A percentile compares a stretch with the other conserved stretches of the same genome.
Evolutionary conservation across 805 yeast species (phyloP).

Genomic region (Myxozyma melibiosi): DNA sequence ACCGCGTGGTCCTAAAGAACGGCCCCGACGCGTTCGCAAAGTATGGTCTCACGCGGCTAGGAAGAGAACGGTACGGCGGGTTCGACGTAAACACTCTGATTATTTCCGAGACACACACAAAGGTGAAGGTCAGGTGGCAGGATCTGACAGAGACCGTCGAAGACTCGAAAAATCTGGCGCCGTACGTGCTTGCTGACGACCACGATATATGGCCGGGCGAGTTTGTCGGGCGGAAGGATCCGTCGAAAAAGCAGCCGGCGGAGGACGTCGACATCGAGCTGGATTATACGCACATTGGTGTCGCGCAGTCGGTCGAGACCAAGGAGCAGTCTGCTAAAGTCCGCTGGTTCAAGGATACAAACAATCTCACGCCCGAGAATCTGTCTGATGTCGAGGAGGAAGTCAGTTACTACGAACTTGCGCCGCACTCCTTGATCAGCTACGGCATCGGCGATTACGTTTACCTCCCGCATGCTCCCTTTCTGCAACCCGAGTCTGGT

Average conservation of each 20-base stretch:
- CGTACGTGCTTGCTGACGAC: slow-evolving; percentile 29
- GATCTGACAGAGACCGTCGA: slow-evolving; percentile 17
- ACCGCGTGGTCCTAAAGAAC: slow-evolving; percentile 25
- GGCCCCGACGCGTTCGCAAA: slow-evolving; percentile 14
- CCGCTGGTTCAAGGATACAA: slow-evolving; percentile 28
- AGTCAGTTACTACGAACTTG: slow-evolving; percentile 31
- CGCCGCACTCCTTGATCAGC: slow-evolving; percentile 25
- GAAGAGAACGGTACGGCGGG: slow-evolving; percentile 29
- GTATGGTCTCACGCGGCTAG: slow-evolving; percentile 13
- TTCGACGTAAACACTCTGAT: slow-evolving; percentile 29
- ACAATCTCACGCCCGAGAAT: slow-evolving; percentile 21
- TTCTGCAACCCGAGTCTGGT: background rate
- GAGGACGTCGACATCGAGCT: slow-evolving; percentile 9
- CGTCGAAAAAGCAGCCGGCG: background rate
- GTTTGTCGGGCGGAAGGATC: slow-evolving; percentile 25
- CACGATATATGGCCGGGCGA: slow-evolving; percentile 34
- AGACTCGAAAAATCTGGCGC: slow-evolving; percentile 20
- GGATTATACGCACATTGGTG: slow-evolving; percentile 30
- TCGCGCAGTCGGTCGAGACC: slow-evolving; percentile 28
- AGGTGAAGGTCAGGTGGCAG: slow-evolving; percentile 29
- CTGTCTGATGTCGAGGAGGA: slow-evolving; percentile 21
- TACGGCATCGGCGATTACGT: slow-evolving; percentile 29
- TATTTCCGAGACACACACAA: slow-evolving; percentile 22
- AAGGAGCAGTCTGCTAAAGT: slow-evolving; percentile 27
- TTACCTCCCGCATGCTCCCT: slow-evolving; percentile 29